Conservation (phyloP, 495 filamentous ascomycete species). For the Amniculicola lignicola region DNA sequence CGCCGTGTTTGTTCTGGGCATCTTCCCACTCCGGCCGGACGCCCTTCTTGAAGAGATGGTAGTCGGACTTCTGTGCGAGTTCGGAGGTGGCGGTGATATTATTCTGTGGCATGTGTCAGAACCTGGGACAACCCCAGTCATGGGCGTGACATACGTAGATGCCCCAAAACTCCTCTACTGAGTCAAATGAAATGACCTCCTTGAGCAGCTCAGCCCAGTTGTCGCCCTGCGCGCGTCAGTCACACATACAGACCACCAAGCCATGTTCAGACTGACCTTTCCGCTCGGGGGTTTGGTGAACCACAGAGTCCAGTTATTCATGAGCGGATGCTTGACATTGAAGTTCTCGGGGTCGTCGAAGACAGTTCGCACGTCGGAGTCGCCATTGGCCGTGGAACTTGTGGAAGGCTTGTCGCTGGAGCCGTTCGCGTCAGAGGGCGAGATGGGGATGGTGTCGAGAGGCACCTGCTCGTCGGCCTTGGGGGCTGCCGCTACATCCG, state of each 20-base stretch:
- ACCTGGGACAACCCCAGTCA: too few species aligned
- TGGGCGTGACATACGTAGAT: conserved; percentile 73
- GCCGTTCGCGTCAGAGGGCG: conserved; percentile 52
- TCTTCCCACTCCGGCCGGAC: conserved; percentile 99
- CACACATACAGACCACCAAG: background rate
- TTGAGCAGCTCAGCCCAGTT: conserved; percentile 99
- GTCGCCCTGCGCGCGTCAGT: conserved; percentile 63
- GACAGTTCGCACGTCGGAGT: conserved; percentile 71
- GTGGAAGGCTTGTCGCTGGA: conserved; percentile 40
- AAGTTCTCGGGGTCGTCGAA: conserved; percentile 98
- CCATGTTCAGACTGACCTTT: conserved; percentile 70
- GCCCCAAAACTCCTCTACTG: conserved; percentile 99
- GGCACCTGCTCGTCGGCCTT: conserved; percentile 46
- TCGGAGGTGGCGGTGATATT: conserved; percentile 97
- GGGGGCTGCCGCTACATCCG: conserved; percentile 28
- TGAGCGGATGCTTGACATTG: conserved; percentile 96
- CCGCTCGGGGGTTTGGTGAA: conserved; percentile 98
- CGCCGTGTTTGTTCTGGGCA: conserved; percentile 94
- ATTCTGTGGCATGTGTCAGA: conserved; percentile 62
- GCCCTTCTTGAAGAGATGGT: conserved; percentile 98
- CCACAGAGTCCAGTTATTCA: conserved; percentile 97
- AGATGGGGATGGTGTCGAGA: conserved; percentile 68
- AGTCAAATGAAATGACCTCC: conserved; percentile 96
- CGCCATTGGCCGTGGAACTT: conserved; percentile 39
- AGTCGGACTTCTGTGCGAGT: conserved; percentile 94